Base-by-base conservation (phyloP, 371 early-diverging fungal genomes). In the Rhizopus microsporus region DNA sequence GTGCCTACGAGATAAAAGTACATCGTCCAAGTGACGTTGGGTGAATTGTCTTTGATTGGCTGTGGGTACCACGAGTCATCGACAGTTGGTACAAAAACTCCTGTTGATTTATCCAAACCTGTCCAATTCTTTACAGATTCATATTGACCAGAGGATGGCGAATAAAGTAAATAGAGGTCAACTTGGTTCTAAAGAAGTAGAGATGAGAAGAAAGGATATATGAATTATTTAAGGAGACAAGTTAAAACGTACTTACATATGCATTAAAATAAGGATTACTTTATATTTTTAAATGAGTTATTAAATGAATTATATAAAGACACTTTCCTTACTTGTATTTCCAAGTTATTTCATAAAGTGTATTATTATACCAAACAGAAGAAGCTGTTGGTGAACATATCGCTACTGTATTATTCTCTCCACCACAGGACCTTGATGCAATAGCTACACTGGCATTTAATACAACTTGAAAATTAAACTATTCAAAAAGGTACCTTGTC, bases 301-400 rank as follows among this genome's bases (percentile, higher is more conserved):
- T n/a, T 49, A 38, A 0, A 40, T 29, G 13, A 15, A 44, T 8
- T 13, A 47, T 23, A 47, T 52, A 30, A 35, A 10, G 33, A 47
- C 5, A 10, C 23, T 45, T 44, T 16, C 42, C 65, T 51, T 72
- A 75, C 76, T 75, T 72, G 56, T 67, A 75, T 51, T 75, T 75
- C 76, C 76, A 75, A 23, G 72, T 75, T 38, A 75, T 67, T 57
- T 70, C 71, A 42, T 76, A 60, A 54, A 62, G 57, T 46, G 63
- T 76, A 42, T 71, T 57, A 34, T 72, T 76, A 45, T 68, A 65
- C 72, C 73, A 76, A n/a, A 69, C 44, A 32, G 68, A 64, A 37
- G 37, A 44, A 7, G 39, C 39, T 15, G 55, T 49, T 30, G 76
- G 76, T 35, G 72, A 64, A 38, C 76, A 76, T 32, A 76, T 68